Base-by-base conservation (phyloP, 495 filamentous ascomycete genomes). In the Aspergillus ostianus region DNA sequence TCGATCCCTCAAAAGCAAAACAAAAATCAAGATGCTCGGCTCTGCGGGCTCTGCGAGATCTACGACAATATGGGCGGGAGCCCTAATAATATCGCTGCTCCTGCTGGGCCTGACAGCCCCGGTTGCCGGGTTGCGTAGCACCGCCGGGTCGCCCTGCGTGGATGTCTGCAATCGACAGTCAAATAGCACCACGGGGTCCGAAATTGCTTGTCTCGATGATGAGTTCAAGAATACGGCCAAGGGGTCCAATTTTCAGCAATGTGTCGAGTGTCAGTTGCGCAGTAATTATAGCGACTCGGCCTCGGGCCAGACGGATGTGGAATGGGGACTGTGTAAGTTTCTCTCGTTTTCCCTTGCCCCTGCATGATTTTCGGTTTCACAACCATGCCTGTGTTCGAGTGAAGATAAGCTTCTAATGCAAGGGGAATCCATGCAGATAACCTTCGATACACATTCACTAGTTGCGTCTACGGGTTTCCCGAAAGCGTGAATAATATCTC, bases 241-340 rank as follows among this genome's bases (percentile, higher is more conserved):
- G 10, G 86, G 85, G 1, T 71, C 66, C 26, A 71, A 73, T 48
- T 89, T 87, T 61, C 67, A 86, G 63, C 70, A 75, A 8, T 89
- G 87, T 55, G 55, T 87, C 26, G 69, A 73, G n/a, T 89, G 87
- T 59, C 67, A 84, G 53, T 70, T 87, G 61, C 67, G 77, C n/a
- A 88, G 85, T 56, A 72, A 73, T 7, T 82, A 77, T 57, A 60
- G 74, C 17, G 80, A 83, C 68, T 61, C 70, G 0, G 47, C 51
- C 0, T 77, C 74, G 0, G 76, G 77, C 15, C 77, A 85, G 67
- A 78, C 79, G 5, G 85, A 89, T 65, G 67, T 85, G 0, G 73
- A 80, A 64, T 87, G 83, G 83, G 85, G 72, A 20, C 71, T 89
- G 19, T 88, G 83, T 85, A 76, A 67, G 83, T 60, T 18, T 55